Evolutionary conservation across 768 basidiomycete genomes (phyloP), one percentile per base, ranked within the genome.

Genomic region (Rhodocollybia butyracea): DNA sequence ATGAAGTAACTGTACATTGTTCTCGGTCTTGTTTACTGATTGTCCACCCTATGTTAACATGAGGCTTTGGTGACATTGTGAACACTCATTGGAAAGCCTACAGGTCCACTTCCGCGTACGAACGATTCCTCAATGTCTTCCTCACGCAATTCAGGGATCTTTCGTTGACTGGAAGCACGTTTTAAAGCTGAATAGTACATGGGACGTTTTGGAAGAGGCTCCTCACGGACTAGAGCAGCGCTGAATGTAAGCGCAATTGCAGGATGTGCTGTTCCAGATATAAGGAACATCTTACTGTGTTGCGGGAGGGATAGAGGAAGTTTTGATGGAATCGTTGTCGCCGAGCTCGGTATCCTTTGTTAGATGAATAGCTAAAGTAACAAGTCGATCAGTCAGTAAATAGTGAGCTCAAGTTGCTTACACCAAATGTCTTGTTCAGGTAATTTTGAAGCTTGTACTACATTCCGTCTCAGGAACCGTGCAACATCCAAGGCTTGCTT

Each of bases 11-110:
- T 94, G 92, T 26, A 96, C 94, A 65, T 91, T 89, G 70, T 94
- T 86, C 75, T 88, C 82, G 57, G 91, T 93, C 75, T 97, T 98
- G 77, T 98, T 96, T 67, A 96, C 86, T 26, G 92, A 94, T 77
- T 98, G 94, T n/a, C 94, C 94, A 27, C 94, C 94, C 80, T 80
- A 63, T 41, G 80, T 78, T 58, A 94, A 93, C 17, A 93, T 94
- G 65, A 90, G 86, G 42, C 92, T 94, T 64, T 26, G 46, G 24
- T 21, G 48, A 41, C 15, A n/a, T 38, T 19, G 29, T 6, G 21
- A 26, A 39, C 8, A 24, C 42, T n/a, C 39, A 29, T 42, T 12
- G 21, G 13, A 51, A 51, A 27, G 29, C 38, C 13, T 53, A 55
- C 32, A 40, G 19, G 34, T 45, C 46, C 27, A 45, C 47, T 34